These are phyloP conservation scores for Stephanodiscus minutulus DNA, from an alignment of 108 stramenopile species.

Conservation along the genomic window DNA sequence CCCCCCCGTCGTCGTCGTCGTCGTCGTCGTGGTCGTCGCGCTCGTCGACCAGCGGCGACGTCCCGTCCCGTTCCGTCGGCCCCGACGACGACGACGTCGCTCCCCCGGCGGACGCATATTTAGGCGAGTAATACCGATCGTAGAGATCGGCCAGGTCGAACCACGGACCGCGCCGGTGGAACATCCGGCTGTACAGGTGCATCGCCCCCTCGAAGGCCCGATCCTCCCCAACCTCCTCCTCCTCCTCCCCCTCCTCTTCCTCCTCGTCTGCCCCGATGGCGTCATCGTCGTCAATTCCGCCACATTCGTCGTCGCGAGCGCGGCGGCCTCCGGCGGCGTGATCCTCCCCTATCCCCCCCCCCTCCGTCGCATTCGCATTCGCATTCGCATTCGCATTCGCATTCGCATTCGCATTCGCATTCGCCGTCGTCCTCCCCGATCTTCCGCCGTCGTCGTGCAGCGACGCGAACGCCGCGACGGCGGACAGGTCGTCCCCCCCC, in stretches of 20 bases:
- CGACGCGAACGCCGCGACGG: constrained; percentile 53
- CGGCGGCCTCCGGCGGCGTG: too few species aligned
- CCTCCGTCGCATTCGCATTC: background rate
- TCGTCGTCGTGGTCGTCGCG: constrained; percentile 5
- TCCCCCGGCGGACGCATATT: background rate
- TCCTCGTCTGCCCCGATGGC: background rate
- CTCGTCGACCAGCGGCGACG: background rate
- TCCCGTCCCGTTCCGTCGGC: background rate
- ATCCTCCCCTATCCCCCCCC: too few species aligned
- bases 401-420: background rate
- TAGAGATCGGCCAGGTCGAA: constrained; percentile 76
- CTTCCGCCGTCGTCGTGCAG: constrained; percentile 35
- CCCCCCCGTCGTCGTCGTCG: background rate
- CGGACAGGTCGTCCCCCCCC: constrained; percentile 76
- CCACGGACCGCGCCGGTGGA: constrained; percentile 82
- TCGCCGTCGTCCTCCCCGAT: background rate
- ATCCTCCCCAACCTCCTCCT: constrained; percentile 18
- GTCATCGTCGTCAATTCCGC: background rate
- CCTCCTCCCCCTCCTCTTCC: background rate
- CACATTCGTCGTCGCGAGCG: background rate
- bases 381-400: background rate
- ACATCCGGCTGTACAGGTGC: constrained; percentile 73
- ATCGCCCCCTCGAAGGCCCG: constrained; percentile 58
- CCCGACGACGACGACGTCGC: background rate
- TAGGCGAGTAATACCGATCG: constrained; percentile 69